phyloP scores from a whole-genome alignment of 2,329 filamentous ascomycete species.

The Metarhizium album region DNA sequence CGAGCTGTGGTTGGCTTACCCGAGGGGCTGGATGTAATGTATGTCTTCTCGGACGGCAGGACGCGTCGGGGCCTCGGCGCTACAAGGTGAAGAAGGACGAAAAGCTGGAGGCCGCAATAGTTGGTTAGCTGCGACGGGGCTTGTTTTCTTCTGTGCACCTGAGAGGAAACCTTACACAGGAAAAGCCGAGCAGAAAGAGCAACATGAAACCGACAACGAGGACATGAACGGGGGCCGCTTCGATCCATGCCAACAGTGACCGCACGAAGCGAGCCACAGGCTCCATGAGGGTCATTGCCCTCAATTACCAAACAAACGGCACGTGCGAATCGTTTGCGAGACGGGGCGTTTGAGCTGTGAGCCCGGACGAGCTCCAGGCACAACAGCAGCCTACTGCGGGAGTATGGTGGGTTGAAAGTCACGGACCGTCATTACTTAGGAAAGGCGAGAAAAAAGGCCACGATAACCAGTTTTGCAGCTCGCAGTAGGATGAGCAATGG shows the following conservation, averaged over 20 bases:
- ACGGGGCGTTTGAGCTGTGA: neutral
- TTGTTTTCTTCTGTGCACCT: too few relatives aligned
- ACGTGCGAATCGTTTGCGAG: neutral
- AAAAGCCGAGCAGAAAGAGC: conserved; percentile 23
- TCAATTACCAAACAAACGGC: conserved; percentile 2
- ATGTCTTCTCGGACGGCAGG: conserved; percentile 71
- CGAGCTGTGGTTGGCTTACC: conserved; percentile 26
- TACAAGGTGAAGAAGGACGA: conserved; percentile 58
- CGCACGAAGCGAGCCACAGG: conserved; percentile 24
- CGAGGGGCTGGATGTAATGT: conserved; percentile 61
- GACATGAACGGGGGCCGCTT: conserved; percentile 28
- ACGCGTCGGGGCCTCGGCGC: conserved; percentile 71
- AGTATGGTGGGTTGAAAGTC: neutral
- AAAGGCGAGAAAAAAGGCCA: neutral
- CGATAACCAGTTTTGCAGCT: too few relatives aligned
- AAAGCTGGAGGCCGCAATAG: conserved; percentile 30
- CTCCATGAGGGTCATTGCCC: conserved; percentile 12
- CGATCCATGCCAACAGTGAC: conserved; percentile 24
- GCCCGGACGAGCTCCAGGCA: neutral
- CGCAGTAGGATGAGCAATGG: too few relatives aligned
- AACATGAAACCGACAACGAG: conserved; percentile 25
- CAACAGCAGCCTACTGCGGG: conserved; percentile 1
- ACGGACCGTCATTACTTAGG: neutral
- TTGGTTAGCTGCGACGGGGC: conserved; percentile 10
- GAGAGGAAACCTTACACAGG: conserved; percentile 21